phyloP scores from a whole-genome alignment of 2,329 filamentous ascomycete species.

The Colletotrichum sp. region DNA sequence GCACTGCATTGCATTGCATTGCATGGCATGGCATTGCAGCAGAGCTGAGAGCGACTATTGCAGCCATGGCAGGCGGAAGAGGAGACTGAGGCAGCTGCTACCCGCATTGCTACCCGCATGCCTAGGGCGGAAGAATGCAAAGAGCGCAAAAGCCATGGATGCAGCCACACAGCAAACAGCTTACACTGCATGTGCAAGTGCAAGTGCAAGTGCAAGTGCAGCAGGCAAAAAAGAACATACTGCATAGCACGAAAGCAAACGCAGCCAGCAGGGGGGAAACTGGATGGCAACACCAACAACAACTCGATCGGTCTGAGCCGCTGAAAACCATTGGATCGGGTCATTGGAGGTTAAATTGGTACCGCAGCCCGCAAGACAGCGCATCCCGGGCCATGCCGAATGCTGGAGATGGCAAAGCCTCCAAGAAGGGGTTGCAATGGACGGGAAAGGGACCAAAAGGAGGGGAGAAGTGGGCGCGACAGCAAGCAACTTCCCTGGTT shows the following conservation, averaged over 20 bases:
- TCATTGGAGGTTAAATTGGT: slow-evolving; percentile 16
- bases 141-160: not conserved
- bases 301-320: slow-evolving; percentile 17
- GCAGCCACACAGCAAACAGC: not conserved
- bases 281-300: not conserved
- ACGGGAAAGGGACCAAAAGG: not conserved
- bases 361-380: not conserved
- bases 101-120: not conserved
- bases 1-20: not conserved
- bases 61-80: not conserved
- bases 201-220: not conserved
- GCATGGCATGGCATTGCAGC: not conserved
- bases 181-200: not conserved
- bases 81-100: not conserved
- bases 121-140: not conserved
- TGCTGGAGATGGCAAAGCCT: not conserved
- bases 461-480: not conserved
- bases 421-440: not conserved
- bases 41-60: not conserved
- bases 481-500: not conserved
- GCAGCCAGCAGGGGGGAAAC: not conserved
- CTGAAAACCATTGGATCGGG: slow-evolving; percentile 15
- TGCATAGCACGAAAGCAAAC: not conserved
- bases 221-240: not conserved
- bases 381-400: slow-evolving; percentile 5